Evolutionary conservation across 2,329 filamentous ascomycete species (phyloP), one percentile per base, ranked within the genome.

Genomic region (Sphaceloma murrayae): DNA sequence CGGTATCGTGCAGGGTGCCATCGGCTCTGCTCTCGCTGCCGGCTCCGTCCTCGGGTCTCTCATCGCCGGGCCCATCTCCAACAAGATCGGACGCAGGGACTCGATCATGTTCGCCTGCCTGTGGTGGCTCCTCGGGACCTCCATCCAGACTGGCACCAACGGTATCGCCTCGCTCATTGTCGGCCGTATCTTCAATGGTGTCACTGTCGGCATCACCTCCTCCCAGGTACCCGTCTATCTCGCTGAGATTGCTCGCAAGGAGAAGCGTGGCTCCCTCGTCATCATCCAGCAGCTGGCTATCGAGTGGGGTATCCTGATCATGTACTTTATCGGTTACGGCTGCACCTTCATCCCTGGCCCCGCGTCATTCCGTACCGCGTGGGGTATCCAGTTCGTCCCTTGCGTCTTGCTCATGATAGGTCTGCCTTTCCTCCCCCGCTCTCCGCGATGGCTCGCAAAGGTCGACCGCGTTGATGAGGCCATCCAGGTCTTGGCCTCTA

Each of bases 361-460:
- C 14, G 59, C 65, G 7, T 66, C 65, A 0, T 70, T 69, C 56
- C 60, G 67, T 10, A 65, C 62, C 4, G 64, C 67, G 3, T 70
- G 67, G 67, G 64, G 60, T 4, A 62, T 69, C 10, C 67, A 70
- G 46, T 65, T 65, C 43, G 56, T 70, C 1, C 67, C 67, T 3
- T 64, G 60, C 47, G 56, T 68, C 4, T 54, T 69, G 42, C 60
- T 72, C 22, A 59, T 70, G 49, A 45, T 61, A 16, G 65, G 62
- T 5, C 56, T 70, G 21, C 66, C 65, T 1, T 69, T 72, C 55
- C 58, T 72, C 1, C 68, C 68, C 1, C 55, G 61, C 30, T 66
- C 63, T 3, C 69, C 69, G 7, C 62, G 69, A 26, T 72, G 67
- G 69, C 59, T 73, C 6, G 68, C 68, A 13, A 69, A 67, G 52